Percentiles rank a stretch among this genome's conserved stretches.
phyloP scores from a whole-genome alignment of 768 basidiomycete genomes.

The Xerocomellus chrysenteron region DNA sequence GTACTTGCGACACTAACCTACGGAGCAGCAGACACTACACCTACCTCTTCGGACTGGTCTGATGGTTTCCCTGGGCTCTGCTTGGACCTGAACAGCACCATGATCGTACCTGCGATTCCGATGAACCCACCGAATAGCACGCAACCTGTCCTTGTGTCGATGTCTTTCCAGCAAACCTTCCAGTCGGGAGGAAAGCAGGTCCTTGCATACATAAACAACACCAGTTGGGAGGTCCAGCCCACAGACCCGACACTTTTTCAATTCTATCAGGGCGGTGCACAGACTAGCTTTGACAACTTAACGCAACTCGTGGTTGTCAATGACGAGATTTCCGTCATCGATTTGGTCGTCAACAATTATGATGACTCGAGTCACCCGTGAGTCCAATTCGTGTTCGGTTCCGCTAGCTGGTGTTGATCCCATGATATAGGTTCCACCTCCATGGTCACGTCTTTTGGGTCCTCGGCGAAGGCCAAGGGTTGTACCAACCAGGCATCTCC shows the following conservation, averaged over 20 bases:
- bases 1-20: constrained; percentile 32
- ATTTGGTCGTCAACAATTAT: constrained; percentile 22
- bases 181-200: constrained; percentile 27
- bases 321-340: constrained; percentile 29
- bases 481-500: constrained; percentile 29
- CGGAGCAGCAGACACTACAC: constrained; percentile 24
- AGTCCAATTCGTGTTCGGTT: background rate
- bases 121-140: constrained; percentile 32
- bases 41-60: constrained; percentile 28
- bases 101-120: constrained; percentile 27
- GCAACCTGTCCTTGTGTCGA: constrained; percentile 11
- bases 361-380: constrained; percentile 34
- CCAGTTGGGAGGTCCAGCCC: constrained; percentile 26
- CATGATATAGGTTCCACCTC: constrained; percentile 34
- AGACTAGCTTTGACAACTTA: constrained; percentile 24
- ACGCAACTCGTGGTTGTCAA: constrained; percentile 27
- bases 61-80: constrained; percentile 24
- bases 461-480: constrained; percentile 37
- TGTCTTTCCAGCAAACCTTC: constrained; percentile 28
- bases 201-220: constrained; percentile 27
- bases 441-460: constrained; percentile 38
- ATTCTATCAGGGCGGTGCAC: constrained; percentile 23
- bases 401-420: background rate
- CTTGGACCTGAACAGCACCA: constrained; percentile 28
- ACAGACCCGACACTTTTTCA: constrained; percentile 32